Percentiles rank a stretch among this genome's conserved stretches.
These are phyloP conservation scores for Trichoderma sp. DNA, from an alignment of 2,329 filamentous ascomycete genomes.

Conservation along the genomic window DNA sequence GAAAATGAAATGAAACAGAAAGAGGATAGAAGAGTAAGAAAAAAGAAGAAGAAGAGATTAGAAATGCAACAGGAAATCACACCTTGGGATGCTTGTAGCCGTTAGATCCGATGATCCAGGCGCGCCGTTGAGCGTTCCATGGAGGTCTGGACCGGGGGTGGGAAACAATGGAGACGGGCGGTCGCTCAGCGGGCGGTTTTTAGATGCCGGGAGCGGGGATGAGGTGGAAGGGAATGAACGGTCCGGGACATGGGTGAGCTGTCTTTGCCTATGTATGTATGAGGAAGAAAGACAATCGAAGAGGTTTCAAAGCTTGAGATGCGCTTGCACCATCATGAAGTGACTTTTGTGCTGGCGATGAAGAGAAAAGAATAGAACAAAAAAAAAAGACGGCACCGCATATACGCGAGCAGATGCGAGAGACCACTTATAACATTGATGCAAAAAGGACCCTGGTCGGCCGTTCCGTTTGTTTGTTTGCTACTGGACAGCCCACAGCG, in stretches of 20 bases:
- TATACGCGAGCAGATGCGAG: neutral
- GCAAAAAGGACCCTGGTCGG: neutral
- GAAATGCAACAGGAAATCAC: neutral
- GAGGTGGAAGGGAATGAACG: neutral
- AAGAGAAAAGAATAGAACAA: neutral
- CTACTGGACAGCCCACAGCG: neutral
- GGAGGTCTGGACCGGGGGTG: conserved; percentile 36
- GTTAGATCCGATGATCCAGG: conserved; percentile 25
- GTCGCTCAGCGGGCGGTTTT: neutral
- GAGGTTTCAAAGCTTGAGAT: neutral
- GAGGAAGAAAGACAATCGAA: neutral
- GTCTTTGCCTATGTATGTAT: neutral
- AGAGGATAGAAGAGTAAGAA: neutral
- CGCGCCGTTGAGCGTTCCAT: conserved; percentile 34
- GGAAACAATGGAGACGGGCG: conserved; percentile 28
- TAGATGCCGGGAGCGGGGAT: neutral
- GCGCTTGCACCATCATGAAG: neutral
- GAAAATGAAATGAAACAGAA: neutral
- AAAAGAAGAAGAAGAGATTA: neutral
- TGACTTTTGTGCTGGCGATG: too few species aligned
- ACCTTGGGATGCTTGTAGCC: conserved; percentile 14
- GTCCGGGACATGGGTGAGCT: neutral
- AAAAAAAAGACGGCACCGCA: neutral
- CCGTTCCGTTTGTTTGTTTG: neutral
- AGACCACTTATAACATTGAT: neutral